These are phyloP conservation scores for Brassica cretica DNA, from an alignment of 345 rosid species.

Conservation along the genomic window DNA sequence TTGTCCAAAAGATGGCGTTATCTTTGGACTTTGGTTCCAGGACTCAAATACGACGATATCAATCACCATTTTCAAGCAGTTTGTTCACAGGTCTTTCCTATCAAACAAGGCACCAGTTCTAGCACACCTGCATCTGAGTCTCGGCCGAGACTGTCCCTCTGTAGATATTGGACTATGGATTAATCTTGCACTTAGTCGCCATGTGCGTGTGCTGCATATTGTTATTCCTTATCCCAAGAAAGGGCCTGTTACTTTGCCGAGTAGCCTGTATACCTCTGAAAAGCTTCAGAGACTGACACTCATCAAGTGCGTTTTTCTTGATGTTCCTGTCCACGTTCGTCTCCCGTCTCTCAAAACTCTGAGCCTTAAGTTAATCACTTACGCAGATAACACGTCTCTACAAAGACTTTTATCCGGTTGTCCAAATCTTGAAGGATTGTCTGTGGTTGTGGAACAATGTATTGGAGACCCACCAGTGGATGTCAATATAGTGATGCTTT, in stretches of 20 bases:
- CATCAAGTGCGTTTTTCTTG: neutral
- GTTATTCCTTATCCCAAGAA: neutral
- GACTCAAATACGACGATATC: slow-evolving; percentile 4
- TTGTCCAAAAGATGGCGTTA: slow-evolving; percentile 31
- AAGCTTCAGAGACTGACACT: slow-evolving; percentile 11
- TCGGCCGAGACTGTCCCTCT: neutral
- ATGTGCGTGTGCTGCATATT: neutral
- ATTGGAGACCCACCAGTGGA: neutral
- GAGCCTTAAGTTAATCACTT: neutral
- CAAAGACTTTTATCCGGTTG: slow-evolving; percentile 1
- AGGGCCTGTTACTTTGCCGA: neutral
- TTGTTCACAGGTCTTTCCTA: slow-evolving; percentile 26
- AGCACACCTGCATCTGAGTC: neutral
- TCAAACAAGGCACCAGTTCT: slow-evolving; percentile 14
- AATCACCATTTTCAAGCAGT: neutral
- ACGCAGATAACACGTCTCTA: neutral
- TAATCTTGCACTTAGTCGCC: slow-evolving; percentile 9
- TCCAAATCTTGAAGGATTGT: slow-evolving; percentile 11
- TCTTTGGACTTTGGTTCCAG: slow-evolving; percentile 17
- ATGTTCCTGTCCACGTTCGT: neutral
- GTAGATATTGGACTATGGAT: slow-evolving; percentile 22
- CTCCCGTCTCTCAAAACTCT: slow-evolving; percentile 22
- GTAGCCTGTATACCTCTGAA: slow-evolving; percentile 5
- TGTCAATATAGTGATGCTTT: neutral
- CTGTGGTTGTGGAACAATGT: too few relatives aligned